These are phyloP conservation scores for Daldinia bambusicola DNA, from an alignment of 495 filamentous ascomycete genomes.

Conservation along the genomic window DNA sequence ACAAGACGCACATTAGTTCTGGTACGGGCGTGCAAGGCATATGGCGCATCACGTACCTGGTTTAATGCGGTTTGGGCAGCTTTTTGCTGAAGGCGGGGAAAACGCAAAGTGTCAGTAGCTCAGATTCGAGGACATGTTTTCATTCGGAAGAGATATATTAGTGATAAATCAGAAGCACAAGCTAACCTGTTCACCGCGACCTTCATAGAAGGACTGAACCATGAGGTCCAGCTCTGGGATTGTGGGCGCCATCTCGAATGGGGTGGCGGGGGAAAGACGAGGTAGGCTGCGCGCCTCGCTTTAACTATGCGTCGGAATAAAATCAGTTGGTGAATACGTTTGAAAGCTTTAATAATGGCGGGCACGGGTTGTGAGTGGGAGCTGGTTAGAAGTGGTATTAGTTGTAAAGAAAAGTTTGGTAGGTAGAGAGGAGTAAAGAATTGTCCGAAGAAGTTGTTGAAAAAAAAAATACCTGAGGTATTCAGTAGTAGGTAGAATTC, in stretches of 20 bases:
- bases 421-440: slow-evolving; percentile 5
- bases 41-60: slow-evolving; percentile 72
- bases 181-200: slow-evolving; percentile 87
- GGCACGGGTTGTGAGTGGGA: slow-evolving; percentile 2
- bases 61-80: slow-evolving; percentile 93
- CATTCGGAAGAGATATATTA: neutral
- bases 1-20: slow-evolving; percentile 47
- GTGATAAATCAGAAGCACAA: slow-evolving; percentile 15
- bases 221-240: slow-evolving; percentile 95
- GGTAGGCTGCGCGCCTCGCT: slow-evolving; percentile 49
- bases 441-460: slow-evolving; percentile 18
- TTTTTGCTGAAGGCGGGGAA: slow-evolving; percentile 79
- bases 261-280: slow-evolving; percentile 32
- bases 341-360: slow-evolving; percentile 5
- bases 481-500: slow-evolving; percentile 30
- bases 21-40: neutral
- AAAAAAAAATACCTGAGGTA: slow-evolving; percentile 39
- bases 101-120: slow-evolving; percentile 46
- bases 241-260: slow-evolving; percentile 63
- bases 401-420: slow-evolving; percentile 9
- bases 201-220: slow-evolving; percentile 96
- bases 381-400: slow-evolving; percentile 7
- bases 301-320: slow-evolving; percentile 25
- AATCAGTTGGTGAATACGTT: slow-evolving; percentile 14
- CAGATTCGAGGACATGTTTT: slow-evolving; percentile 16